Evolutionary conservation across 2,329 filamentous ascomycete species (phyloP), one percentile per base, ranked within the genome.

Genomic region (Lachnellula suecica): DNA sequence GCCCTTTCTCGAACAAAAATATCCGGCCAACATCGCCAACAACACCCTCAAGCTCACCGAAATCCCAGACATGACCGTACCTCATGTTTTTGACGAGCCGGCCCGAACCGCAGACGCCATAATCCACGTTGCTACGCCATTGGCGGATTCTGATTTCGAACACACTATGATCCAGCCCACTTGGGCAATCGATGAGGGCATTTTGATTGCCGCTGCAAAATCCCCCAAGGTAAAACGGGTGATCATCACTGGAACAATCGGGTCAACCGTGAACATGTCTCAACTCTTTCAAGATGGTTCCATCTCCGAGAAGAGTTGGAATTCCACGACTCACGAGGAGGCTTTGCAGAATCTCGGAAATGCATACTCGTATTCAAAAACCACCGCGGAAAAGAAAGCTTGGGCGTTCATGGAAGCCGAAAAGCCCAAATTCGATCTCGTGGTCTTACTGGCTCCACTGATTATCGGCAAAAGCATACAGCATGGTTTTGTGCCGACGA

Each of bases 361-460:
- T 20, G 31, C 44, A 13, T 50, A 50, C 17, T 25, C 27, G 23
- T 50, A 50, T 23, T 20, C 47, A 60, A 85, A 87, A 72, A 78
- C 76, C 2, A 83, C 88, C 53, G 83, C 82, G 1, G 84, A 88
- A 62, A 78, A 76, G 52, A 79, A 83, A 2, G 81, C 82, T 6
- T 88, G 84, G 84, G 73, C 77, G 4, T 82, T 85, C 60, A 63
- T 84, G 17, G 70, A 75, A n/a, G 71, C n/a, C 74, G 23, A 71
- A 78, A 59, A 38, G 49, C 15, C 78, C 81, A 1, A 71, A 69
- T 48, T 87, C n/a, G n/a, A 87, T 60, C 75, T 79, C n/a, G 40
- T 50, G 10, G 17, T 50, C n/a, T n/a, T 50, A 13, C 27, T 50
- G 9, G 38, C 47, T 9, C 47, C 47, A 20, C n/a, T 19, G 10